Conservation (phyloP, 805 yeast genomes). For the Lipomyces sp. region DNA sequence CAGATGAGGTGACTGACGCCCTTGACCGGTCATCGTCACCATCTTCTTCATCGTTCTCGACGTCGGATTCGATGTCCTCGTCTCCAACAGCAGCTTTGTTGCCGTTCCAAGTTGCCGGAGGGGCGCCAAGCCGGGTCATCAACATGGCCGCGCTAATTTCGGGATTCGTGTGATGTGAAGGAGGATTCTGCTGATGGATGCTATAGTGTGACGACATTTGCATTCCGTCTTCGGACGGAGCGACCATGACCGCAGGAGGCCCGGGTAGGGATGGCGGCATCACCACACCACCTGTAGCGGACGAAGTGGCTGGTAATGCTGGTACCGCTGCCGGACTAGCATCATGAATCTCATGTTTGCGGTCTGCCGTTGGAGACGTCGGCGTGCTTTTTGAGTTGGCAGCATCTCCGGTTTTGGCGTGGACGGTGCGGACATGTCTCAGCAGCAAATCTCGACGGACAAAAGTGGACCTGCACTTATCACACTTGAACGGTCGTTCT, state of each 20-base stretch:
- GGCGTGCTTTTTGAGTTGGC: background rate
- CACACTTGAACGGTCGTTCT: slow-evolving; percentile 78
- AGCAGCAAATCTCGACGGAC: slow-evolving; percentile 78
- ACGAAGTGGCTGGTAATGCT: no score
- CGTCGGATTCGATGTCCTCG: background rate
- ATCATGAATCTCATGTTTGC: background rate
- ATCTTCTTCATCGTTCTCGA: background rate
- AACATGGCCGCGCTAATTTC: slow-evolving; percentile 24
- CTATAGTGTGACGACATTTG: background rate
- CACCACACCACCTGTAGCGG: background rate
- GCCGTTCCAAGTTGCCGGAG: slow-evolving; percentile 4
- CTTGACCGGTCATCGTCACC: background rate
- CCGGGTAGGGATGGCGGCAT: slow-evolving; percentile 7
- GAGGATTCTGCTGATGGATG: background rate
- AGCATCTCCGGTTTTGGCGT: slow-evolving; percentile 43
- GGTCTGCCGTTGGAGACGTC: background rate
- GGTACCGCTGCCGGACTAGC: no score
- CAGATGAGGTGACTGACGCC: slow-evolving; percentile 15
- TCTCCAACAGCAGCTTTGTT: background rate
- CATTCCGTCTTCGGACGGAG: background rate
- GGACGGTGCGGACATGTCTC: slow-evolving; percentile 80
- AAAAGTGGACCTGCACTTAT: slow-evolving; percentile 69
- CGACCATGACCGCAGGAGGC: background rate
- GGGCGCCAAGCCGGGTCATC: slow-evolving; percentile 28
- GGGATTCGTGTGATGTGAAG: slow-evolving; percentile 3